A percentile compares a stretch with the other conserved stretches of the same genome.
Conservation (phyloP, 1,139 yeast genomes). For the Saccharomyces hybrid region DNA sequence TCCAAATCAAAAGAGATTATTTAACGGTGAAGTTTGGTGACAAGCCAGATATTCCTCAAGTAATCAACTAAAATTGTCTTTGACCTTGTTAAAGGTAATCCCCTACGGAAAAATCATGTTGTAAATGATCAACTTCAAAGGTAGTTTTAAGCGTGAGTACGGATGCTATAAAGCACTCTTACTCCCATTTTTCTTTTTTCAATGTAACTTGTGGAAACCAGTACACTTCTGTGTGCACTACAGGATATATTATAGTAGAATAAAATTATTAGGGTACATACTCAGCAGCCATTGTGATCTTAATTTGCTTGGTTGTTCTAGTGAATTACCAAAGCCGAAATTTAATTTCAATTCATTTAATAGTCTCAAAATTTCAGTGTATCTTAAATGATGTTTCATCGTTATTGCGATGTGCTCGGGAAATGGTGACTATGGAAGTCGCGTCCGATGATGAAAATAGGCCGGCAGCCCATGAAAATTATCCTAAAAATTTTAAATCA, state of each 20-base stretch:
- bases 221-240: not conserved
- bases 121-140: not conserved
- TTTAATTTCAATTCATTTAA: not conserved
- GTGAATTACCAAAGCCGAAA: not conserved
- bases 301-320: constrained; percentile 16
- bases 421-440: no score
- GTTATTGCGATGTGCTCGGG: no score
- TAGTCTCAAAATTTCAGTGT: not conserved
- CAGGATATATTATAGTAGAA: constrained; percentile 4
- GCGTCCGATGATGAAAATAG: no score
- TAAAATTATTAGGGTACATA: constrained; percentile 19
- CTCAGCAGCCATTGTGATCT: constrained; percentile 32
- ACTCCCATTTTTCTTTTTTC: constrained; percentile 3
- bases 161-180: not conserved
- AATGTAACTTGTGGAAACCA: constrained; percentile 17
- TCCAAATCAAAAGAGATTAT: constrained; percentile 4
- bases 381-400: not conserved
- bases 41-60: not conserved
- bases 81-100: constrained; percentile 26
- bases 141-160: not conserved
- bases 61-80: constrained; percentile 17
- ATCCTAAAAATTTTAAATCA: no score
- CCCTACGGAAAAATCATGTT: constrained; percentile 19
- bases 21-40: constrained; percentile 15
- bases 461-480: no score